Conservation (phyloP, 2,329 filamentous ascomycete genomes). For the Chaetomium olivaceum region DNA sequence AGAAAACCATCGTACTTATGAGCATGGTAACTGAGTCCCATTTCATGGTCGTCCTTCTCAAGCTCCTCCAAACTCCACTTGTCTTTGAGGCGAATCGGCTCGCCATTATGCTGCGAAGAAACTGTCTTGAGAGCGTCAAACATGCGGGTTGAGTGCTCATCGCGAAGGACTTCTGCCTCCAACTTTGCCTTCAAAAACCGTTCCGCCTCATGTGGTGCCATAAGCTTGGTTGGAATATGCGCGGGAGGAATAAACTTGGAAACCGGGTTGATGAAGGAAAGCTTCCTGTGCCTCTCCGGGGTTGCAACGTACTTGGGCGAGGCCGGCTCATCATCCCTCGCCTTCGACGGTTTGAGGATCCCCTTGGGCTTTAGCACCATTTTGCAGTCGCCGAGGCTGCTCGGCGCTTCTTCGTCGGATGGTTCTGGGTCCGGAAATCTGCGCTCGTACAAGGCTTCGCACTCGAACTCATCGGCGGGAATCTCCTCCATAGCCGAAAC, state of each 20-base stretch:
- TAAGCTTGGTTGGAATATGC: constrained; percentile 27
- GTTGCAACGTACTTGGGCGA: constrained; percentile 29
- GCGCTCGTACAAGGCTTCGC: constrained; percentile 27
- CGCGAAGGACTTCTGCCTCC: constrained; percentile 22
- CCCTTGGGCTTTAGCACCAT: constrained; percentile 28
- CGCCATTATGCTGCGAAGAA: constrained; percentile 5
- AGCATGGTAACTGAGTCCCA: constrained; percentile 26
- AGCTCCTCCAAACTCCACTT: constrained; percentile 16
- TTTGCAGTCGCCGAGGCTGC: constrained; percentile 18
- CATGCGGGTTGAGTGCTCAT: constrained; percentile 20
- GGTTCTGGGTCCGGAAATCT: constrained; percentile 26
- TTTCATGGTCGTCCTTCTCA: constrained; percentile 25
- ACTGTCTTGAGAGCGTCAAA: constrained; percentile 18
- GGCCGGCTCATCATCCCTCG: constrained; percentile 19
- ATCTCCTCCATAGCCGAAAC: constrained; percentile 32
- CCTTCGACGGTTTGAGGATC: constrained; percentile 30
- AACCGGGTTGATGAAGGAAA: constrained; percentile 30
- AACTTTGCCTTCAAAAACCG: constrained; percentile 17
- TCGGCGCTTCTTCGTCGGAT: background rate
- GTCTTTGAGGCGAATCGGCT: constrained; percentile 1
- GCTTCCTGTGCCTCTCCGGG: constrained; percentile 27
- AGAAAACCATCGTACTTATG: constrained; percentile 28
- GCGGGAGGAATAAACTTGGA: constrained; percentile 25
- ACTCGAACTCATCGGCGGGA: constrained; percentile 27
- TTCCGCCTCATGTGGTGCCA: constrained; percentile 23